These are phyloP conservation scores for Datura wrightii DNA, from an alignment of 257 asterid species.

Conservation along the genomic window DNA sequence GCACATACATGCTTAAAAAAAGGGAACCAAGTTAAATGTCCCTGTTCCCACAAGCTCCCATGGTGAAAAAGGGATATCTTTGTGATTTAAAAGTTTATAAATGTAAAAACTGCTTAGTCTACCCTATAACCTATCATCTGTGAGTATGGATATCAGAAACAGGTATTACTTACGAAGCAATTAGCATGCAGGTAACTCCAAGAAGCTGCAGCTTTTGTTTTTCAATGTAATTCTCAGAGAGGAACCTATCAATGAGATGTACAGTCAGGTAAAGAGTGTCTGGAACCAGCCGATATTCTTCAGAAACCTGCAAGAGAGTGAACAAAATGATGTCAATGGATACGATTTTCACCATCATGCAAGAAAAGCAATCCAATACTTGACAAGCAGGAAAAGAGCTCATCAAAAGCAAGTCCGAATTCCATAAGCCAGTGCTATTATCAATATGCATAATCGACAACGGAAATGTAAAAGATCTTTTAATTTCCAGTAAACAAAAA, in stretches of 20 bases:
- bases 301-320: conserved; percentile 78
- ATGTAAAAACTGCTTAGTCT: conserved; percentile 26
- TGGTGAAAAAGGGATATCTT: neutral
- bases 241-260: conserved; percentile 89
- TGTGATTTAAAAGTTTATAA: neutral
- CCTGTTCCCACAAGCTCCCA: conserved; percentile 9
- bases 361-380: conserved; percentile 1
- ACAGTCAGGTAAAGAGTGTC: conserved; percentile 98
- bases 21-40: neutral
- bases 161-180: conserved; percentile 80
- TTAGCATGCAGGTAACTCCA: conserved; percentile 98
- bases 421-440: conserved; percentile 19
- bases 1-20: neutral
- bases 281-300: conserved; percentile 88
- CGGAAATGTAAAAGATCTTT: neutral
- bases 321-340: conserved; percentile 21
- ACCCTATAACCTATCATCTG: neutral
- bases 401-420: neutral
- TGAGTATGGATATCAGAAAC: conserved; percentile 20
- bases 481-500: conserved; percentile 10
- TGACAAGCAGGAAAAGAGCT: conserved; percentile 21
- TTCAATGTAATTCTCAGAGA: conserved; percentile 74
- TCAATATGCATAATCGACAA: neutral
- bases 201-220: conserved; percentile 91
- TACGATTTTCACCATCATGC: neutral